Conservation (phyloP, 2,329 filamentous ascomycete genomes). For the Penicillium olsonii region DNA sequence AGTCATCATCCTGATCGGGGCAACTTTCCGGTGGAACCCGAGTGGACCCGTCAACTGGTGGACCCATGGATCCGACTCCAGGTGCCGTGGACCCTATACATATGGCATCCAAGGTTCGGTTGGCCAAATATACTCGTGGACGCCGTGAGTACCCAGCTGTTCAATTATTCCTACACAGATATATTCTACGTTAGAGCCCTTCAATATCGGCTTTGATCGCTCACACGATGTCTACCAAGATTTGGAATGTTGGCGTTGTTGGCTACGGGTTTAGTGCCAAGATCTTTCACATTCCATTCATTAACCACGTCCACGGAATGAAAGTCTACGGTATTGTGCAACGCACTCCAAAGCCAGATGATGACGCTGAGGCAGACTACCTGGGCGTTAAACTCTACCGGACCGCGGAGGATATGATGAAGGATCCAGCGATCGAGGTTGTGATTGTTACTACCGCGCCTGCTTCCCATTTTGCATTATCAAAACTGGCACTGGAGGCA, state of each 20-base stretch:
- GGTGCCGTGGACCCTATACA: no score
- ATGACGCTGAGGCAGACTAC: conserved; percentile 70
- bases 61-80: no score
- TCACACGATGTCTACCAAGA: conserved; percentile 46
- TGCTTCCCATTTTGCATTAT: conserved; percentile 67
- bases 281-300: conserved; percentile 81
- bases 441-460: conserved; percentile 73
- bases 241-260: conserved; percentile 59
- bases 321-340: conserved; percentile 76
- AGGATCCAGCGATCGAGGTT: conserved; percentile 67
- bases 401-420: conserved; percentile 62
- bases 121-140: no score
- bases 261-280: conserved; percentile 70
- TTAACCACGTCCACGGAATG: conserved; percentile 64
- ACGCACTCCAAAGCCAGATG: conserved; percentile 63
- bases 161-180: no score
- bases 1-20: no score
- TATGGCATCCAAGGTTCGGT: no score
- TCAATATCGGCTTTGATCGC: no score
- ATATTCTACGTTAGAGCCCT: no score
- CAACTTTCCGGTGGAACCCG: no score
- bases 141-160: no score
- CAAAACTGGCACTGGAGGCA: conserved; percentile 64
- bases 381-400: conserved; percentile 66
- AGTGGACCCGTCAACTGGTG: no score